Base-by-base conservation (phyloP, 176 grass and related monocot genomes). In the Juncus inflexus region DNA sequence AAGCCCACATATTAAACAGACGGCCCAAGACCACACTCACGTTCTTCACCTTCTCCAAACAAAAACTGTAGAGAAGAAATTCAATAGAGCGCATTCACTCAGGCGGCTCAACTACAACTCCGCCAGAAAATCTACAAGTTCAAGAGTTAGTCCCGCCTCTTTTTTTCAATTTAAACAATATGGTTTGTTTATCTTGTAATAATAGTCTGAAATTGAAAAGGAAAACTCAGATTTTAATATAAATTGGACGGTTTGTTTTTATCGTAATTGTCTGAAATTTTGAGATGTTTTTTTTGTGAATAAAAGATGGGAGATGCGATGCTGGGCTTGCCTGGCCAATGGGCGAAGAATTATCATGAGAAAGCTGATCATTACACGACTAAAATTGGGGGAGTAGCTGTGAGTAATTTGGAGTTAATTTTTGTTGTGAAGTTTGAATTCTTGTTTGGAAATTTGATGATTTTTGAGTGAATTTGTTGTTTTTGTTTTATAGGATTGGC, bases 281-380 rank as follows among this genome's bases (percentile, higher is more conserved):
- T 40, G 12, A 5, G 1, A 13, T 0, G 3, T 78, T 6, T 43
- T 45, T 28, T 12, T 16, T 11, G 60, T n/a, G 37, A 12, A 13
- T 12, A 39, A 67, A 45, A 41, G 56, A 90, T 90, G 91, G 60
- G 15, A 28, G 80, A 91, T 9, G 72, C 77, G 12, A 83, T 83
- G 63, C 71, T 97, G 38, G 94, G 85, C 37, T 67, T 92, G 42
- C 94, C 88, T 11, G 94, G 94, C 35, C 85, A 68, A 40, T 97
- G 94, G 88, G 85, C 94, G 28, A 70, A 83, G 60, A 74, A 92
- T 60, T 82, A 82, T 61, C 72, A 85, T 16, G 88, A 97, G 74
- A 89, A 80, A 62, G 82, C 85, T 56, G 94, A 97, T 62, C 83
- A 92, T 77, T 99, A 86, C 77, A 92, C 88, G n/a, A 97, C 78